Conservation (phyloP, 306 rosid species). For the barrel medic (Medicago truncatula) region MtrunA17r5.0-ANR NC_053045.1:33099501-33100000, state of each 20-base stretch:
- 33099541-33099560: constrained; percentile 65
- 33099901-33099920: neutral
- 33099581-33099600: constrained; percentile 82
- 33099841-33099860: constrained; percentile 65
- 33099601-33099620: constrained; percentile 74
- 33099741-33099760: no score
- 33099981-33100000: neutral
- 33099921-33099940: neutral
- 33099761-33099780: constrained; percentile 71
- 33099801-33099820: constrained; percentile 61
- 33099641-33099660: neutral
- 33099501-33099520: constrained; percentile 54
- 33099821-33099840: constrained; percentile 72
- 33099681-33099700: neutral
- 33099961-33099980: neutral
- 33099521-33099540: constrained; percentile 85
- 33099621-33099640: constrained; percentile 62
- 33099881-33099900: constrained; percentile 82
- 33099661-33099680: neutral
- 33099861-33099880: constrained; percentile 76
- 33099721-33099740: no score
- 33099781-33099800: constrained; percentile 50
- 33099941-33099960: neutral
- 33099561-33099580: constrained; percentile 63
- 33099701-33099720: neutral